A percentile compares a stretch with the other conserved stretches of the same genome.
Conservation (phyloP, 495 filamentous ascomycete genomes). For the Neurospora sp. region DNA sequence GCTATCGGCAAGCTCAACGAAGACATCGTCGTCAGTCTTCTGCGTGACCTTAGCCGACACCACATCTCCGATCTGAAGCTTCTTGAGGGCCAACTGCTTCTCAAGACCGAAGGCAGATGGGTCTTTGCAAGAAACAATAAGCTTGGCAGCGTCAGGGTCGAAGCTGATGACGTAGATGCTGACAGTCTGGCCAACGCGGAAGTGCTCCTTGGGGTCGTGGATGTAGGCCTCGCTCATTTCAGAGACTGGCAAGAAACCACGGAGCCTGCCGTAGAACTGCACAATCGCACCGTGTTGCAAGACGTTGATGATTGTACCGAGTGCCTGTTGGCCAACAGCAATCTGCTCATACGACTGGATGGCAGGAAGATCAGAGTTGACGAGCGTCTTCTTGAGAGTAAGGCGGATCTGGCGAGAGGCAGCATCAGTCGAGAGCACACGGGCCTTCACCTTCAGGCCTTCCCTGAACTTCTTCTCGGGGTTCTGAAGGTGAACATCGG, state of each 20-base stretch:
- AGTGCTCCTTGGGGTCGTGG: constrained; percentile 78
- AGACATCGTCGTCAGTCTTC: constrained; percentile 70
- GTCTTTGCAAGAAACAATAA: constrained; percentile 90
- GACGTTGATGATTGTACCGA: constrained; percentile 76
- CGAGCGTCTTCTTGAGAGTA: constrained; percentile 85
- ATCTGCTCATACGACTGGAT: constrained; percentile 69
- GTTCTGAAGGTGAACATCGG: constrained; percentile 78
- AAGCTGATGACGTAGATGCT: constrained; percentile 76
- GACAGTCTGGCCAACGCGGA: constrained; percentile 80
- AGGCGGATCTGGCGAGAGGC: constrained; percentile 71
- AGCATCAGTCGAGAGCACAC: constrained; percentile 72
- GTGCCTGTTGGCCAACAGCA: constrained; percentile 57
- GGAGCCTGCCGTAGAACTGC: constrained; percentile 78
- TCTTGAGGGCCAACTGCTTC: constrained; percentile 64
- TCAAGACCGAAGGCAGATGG: constrained; percentile 62
- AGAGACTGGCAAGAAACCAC: constrained; percentile 78
- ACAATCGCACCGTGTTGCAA: constrained; percentile 72
- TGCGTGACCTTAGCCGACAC: constrained; percentile 73
- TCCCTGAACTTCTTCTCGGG: constrained; percentile 94
- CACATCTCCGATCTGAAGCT: constrained; percentile 57
- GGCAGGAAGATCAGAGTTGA: constrained; percentile 71
- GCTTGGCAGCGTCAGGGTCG: constrained; percentile 54
- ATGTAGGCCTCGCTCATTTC: constrained; percentile 99
- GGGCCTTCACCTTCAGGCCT: constrained; percentile 69
- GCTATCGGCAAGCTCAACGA: constrained; percentile 61